Evolutionary conservation across 2,329 filamentous ascomycete genomes (phyloP), one percentile per base, ranked within the genome.

Genomic region (Penicillium concentricum): DNA sequence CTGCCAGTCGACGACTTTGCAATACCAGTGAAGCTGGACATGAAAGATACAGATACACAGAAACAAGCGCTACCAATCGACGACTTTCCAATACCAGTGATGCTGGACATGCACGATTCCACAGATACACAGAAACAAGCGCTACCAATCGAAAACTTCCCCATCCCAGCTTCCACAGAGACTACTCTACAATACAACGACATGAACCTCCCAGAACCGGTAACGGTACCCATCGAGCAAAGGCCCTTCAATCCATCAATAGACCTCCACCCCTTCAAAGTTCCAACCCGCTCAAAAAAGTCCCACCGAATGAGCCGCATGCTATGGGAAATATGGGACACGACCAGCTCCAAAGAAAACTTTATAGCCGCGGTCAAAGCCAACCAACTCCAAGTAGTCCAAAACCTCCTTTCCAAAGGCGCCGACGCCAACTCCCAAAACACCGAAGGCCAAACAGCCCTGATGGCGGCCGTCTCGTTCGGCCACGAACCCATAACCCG

Each of bases 391-490:
- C 24, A 41, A 20, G 20, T 52, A 1, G 45, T 63, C 2, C 57
- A 60, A 37, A 28, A 16, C 4, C 53, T 60, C 8, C 43, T 64
- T n/a, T 46, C 57, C 20, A 61, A 54, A 47, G 62, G 62, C 5
- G 60, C 62, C 1, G 39, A 58, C 28, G 44, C 41, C 16, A 48
- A 64, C 34, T 44, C 51, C n/a, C 39, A 38, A 39, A 59, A 63
- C 13, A 10, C 34, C 5, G 16, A 51, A 1, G 52, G 53, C 24
- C 51, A 60, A 34, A 64, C 60, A 4, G 54, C 62, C 3, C 48
- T 64, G 16, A 64, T 64, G 62, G 53, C 53, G 9, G 60, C 62
- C 12, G 47, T 54, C 15, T 58, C 54, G 12, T 60, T 50, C 34
- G 51, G 53, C 16, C 61, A 60, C 30, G 52, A 57, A 38, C 18